A percentile compares a stretch with the other conserved stretches of the same genome.
phyloP scores from a whole-genome alignment of 306 rosid species.

The Hippophae tibetana region DNA sequence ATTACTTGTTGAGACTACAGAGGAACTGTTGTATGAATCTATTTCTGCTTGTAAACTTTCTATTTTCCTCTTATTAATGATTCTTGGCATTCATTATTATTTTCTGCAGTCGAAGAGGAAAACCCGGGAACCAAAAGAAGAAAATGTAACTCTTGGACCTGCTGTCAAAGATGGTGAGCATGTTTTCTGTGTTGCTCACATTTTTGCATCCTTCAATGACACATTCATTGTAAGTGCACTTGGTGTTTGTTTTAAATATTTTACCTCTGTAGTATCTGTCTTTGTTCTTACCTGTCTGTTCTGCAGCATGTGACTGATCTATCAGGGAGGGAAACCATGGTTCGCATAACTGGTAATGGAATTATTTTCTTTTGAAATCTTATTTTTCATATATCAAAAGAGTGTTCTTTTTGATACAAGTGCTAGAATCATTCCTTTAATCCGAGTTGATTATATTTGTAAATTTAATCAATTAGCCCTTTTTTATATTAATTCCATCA shows the following conservation, averaged over 20 bases:
- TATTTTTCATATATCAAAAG: too few relatives aligned
- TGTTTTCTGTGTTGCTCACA: constrained; percentile 75
- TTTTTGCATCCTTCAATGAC: constrained; percentile 76
- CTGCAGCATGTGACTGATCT: constrained; percentile 75
- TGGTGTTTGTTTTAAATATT: neutral
- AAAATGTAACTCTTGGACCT: constrained; percentile 78
- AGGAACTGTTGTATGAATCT: too few relatives aligned
- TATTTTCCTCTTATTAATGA: too few relatives aligned
- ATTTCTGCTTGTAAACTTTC: too few relatives aligned
- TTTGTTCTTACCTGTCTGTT: neutral
- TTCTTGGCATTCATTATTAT: neutral
- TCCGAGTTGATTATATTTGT: too few relatives aligned
- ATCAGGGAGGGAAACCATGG: constrained; percentile 77
- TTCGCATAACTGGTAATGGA: constrained; percentile 63
- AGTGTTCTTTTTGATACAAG: too few relatives aligned
- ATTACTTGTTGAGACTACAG: too few relatives aligned
- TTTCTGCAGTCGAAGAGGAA: constrained; percentile 36
- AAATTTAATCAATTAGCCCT: too few relatives aligned
- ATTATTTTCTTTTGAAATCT: neutral
- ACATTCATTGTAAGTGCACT: constrained; percentile 60
- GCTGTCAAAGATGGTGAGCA: constrained; percentile 79
- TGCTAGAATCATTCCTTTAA: too few relatives aligned
- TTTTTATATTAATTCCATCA: too few relatives aligned
- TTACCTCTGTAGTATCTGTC: neutral
- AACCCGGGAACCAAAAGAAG: constrained; percentile 87